phyloP scores from a whole-genome alignment of 208 protist genomes.

The Trypanosoma rangeli region DNA sequence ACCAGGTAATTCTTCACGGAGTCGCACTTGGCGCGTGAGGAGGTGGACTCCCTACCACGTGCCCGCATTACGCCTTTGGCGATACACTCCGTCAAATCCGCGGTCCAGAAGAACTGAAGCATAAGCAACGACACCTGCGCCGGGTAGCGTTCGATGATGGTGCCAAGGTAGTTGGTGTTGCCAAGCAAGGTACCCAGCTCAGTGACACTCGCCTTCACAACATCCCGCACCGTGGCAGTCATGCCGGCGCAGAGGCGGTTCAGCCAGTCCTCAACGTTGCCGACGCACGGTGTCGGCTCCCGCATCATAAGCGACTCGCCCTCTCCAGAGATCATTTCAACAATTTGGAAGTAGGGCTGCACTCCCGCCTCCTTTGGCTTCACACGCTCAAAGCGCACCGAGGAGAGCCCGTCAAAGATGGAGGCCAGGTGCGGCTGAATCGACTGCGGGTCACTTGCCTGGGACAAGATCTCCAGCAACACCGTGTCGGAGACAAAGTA shows the following conservation, averaged over 20 bases:
- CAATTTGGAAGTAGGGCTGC: constrained; percentile 91
- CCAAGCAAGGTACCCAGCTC: constrained; percentile 86
- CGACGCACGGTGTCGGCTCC: constrained; percentile 88
- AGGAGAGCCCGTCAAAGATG: constrained; percentile 93
- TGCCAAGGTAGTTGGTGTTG: constrained; percentile 86
- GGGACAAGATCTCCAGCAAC: constrained; percentile 97
- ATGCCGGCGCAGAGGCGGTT: constrained; percentile 91
- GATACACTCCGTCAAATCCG: constrained; percentile 93
- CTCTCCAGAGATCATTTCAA: constrained; percentile 89
- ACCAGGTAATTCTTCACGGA: constrained; percentile 91
- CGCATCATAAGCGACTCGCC: constrained; percentile 89
- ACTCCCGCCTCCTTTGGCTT: constrained; percentile 90
- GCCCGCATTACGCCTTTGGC: constrained; percentile 81
- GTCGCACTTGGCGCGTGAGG: constrained; percentile 82
- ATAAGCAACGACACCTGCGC: constrained; percentile 95
- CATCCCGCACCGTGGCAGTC: constrained; percentile 88
- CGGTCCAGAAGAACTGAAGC: constrained; percentile 97
- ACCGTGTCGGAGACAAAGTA: constrained; percentile 98
- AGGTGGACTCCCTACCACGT: constrained; percentile 70
- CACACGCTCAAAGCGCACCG: constrained; percentile 89
- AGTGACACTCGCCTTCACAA: constrained; percentile 88
- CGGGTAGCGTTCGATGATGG: constrained; percentile 94
- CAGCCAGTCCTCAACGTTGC: constrained; percentile 96
- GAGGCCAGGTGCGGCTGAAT: constrained; percentile 94
- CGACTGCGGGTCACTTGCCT: constrained; percentile 93